Percentiles rank a stretch among this genome's conserved stretches.
phyloP scores from a whole-genome alignment of 495 filamentous ascomycete genomes.

The Apiosordaria backusii region DNA sequence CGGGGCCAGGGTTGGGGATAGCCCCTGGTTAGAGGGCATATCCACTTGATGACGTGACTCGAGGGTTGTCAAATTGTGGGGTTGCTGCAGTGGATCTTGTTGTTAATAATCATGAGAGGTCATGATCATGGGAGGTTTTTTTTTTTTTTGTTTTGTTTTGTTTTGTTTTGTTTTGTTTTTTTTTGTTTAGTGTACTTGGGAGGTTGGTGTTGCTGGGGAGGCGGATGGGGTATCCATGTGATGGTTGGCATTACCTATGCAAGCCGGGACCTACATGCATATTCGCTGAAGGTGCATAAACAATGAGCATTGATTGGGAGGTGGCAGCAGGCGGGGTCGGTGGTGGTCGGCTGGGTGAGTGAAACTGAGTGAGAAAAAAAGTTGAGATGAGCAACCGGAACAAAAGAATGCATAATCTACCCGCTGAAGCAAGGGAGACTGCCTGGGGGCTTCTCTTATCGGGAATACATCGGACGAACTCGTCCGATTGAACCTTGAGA shows the following conservation, averaged over 20 bases:
- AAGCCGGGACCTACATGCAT: neutral
- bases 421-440: neutral
- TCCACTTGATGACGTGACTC: neutral
- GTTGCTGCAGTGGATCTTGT: neutral
- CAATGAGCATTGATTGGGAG: neutral
- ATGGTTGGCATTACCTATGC: neutral
- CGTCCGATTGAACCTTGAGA: neutral
- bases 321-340: too few relatives aligned
- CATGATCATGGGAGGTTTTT: too few relatives aligned
- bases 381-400: neutral
- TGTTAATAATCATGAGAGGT: too few relatives aligned
- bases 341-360: neutral
- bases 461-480: neutral
- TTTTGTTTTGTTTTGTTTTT: too few relatives aligned
- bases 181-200: too few relatives aligned
- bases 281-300: neutral
- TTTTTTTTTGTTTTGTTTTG: neutral
- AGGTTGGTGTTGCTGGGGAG: neutral
- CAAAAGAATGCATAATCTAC: neutral
- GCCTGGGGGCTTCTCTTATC: neutral
- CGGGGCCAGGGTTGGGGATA: neutral
- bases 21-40: neutral
- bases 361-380: neutral
- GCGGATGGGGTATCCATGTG: neutral
- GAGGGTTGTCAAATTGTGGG: neutral